phyloP scores from a whole-genome alignment of 2,329 filamentous ascomycete species.

The Fusarium tricinctum region DNA sequence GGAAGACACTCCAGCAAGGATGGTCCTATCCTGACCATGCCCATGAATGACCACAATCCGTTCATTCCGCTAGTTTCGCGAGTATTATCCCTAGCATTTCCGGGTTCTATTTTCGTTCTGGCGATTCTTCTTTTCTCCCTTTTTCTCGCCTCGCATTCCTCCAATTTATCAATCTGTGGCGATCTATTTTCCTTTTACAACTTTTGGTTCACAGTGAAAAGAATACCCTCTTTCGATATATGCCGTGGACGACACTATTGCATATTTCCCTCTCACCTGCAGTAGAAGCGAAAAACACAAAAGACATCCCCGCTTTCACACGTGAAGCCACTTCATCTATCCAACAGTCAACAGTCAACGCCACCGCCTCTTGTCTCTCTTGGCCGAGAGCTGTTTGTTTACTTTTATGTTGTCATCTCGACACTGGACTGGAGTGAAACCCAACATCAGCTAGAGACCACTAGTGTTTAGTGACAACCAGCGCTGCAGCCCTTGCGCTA shows the following conservation, averaged over 20 bases:
- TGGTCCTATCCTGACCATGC: conserved; percentile 21
- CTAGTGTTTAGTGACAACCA: conserved; percentile 35
- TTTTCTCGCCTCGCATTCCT: conserved; percentile 24
- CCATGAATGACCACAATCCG: conserved; percentile 32
- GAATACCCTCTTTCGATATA: conserved; percentile 18
- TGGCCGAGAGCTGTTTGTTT: conserved; percentile 37
- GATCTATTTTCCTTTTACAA: conserved; percentile 13
- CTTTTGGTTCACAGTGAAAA: conserved; percentile 17
- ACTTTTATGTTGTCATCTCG: conserved; percentile 35
- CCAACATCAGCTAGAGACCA: conserved; percentile 25
- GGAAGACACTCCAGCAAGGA: conserved; percentile 25
- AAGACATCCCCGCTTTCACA: conserved; percentile 21
- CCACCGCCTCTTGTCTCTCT: conserved; percentile 36
- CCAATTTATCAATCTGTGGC: conserved; percentile 20
- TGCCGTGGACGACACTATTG: conserved; percentile 10
- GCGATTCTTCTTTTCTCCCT: conserved; percentile 18
- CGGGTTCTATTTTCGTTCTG: conserved; percentile 32
- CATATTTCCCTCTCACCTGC: conserved; percentile 14
- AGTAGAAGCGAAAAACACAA: conserved; percentile 21
- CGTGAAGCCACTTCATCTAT: conserved; percentile 31
- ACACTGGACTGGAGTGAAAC: conserved; percentile 21
- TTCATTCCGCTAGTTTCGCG: conserved; percentile 38
- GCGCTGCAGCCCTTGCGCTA: conserved; percentile 11
- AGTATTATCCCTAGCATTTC: conserved; percentile 28
- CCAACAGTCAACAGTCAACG: conserved; percentile 14